Base-by-base conservation (phyloP, 768 basidiomycete genomes). In the Suillus discolor region DNA sequence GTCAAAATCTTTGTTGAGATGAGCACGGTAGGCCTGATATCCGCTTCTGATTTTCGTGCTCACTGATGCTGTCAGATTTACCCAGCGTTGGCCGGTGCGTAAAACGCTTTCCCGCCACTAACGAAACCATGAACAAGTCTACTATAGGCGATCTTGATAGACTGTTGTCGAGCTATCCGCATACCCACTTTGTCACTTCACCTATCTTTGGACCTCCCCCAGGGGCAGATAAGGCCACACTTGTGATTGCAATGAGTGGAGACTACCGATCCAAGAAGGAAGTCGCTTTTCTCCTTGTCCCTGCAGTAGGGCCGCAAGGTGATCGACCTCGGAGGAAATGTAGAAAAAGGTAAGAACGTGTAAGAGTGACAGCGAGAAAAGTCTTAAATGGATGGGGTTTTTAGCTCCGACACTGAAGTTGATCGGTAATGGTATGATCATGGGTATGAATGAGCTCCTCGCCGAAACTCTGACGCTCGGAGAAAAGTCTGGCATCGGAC, bases 1-100 rank as follows among this genome's bases (percentile, higher is more conserved):
- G 75, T 80, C 69, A 94, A 89, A 74, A 90, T 93, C 57, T 94
- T 96, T 68, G 89, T 94, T 39, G 94, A 96, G 70, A 93, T 90
- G 15, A 89, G 88, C 77, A 96, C 94, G 3, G 92, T 93, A 63
- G 63, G 87, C 78, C 23, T 62, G 25, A 34, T 39, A 39, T 39
- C 51, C 12, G 23, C 63, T 28, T 49, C 44, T 25, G 23, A 16
- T 28, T 16, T 38, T 20, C 34, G 55, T 39, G 57, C 63, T 70
- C 65, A 73, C 61, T 47, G 25, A 25, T 49, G 25, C 6, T 64
- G 45, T 54, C 69, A 88, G 85, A 83, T 88, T 54, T 87, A 87
- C 66, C 87, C 87, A 31, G 68, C 81, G 25, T 73, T 88, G 23
- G 81, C 85, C 66, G 85, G 83, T 80, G 73, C 71, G 62, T 39